Evolutionary conservation across 768 basidiomycete species (phyloP).

Genomic region (Trichaptum fuscoviolaceum): DNA sequence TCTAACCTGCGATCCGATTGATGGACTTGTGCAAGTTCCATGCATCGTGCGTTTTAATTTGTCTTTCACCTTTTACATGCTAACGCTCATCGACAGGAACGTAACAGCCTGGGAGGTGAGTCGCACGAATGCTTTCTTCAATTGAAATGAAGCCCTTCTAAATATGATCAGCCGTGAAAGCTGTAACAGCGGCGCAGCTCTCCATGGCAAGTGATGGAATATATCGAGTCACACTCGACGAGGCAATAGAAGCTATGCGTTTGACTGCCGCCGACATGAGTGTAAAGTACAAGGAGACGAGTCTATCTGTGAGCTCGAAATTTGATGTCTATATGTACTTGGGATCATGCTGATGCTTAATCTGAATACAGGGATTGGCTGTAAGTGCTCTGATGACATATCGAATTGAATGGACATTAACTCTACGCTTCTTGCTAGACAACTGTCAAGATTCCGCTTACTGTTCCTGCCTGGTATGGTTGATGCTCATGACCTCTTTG

Average conservation of each 20-base stretch:
- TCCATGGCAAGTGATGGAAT: conserved; percentile 89
- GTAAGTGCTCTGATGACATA: conserved; percentile 29
- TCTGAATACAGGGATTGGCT: conserved; percentile 45
- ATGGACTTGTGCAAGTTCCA: conserved; percentile 90
- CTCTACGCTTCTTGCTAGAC: conserved; percentile 35
- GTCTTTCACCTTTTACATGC: conserved; percentile 9
- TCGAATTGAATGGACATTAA: conserved; percentile 11
- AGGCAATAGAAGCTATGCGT: conserved; percentile 94
- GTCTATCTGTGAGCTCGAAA: conserved; percentile 62
- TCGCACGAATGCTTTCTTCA: neutral
- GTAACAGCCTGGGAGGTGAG: conserved; percentile 80
- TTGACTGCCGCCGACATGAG: conserved; percentile 94
- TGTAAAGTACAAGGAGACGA: conserved; percentile 93
- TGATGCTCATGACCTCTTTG: neutral
- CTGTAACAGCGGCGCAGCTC: conserved; percentile 89
- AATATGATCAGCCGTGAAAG: conserved; percentile 70
- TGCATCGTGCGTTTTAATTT: conserved; percentile 70
- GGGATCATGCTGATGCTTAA: neutral
- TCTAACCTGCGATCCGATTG: conserved; percentile 91
- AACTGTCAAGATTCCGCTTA: conserved; percentile 78
- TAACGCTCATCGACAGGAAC: conserved; percentile 42
- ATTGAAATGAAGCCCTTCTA: neutral
- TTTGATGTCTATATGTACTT: conserved; percentile 1
- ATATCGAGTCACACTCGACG: conserved; percentile 84
- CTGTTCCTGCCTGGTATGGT: conserved; percentile 74